phyloP scores from a whole-genome alignment of 2,329 filamentous ascomycete species.

The Calonectria fujianensis region DNA sequence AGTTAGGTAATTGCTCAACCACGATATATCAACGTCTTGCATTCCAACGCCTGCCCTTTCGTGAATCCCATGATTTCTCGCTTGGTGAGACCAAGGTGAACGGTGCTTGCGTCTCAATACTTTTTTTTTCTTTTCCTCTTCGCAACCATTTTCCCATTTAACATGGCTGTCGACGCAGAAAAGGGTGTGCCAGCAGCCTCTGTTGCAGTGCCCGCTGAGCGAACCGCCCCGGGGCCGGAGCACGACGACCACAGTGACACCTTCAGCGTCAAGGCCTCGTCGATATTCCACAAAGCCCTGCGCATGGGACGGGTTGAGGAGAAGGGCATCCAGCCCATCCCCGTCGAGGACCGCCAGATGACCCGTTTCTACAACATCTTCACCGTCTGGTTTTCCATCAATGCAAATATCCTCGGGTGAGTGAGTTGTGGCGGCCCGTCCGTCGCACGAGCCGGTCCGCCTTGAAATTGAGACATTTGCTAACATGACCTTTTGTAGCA shows the following conservation, averaged over 20 bases:
- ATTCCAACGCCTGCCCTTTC: neutral
- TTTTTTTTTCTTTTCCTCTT: neutral
- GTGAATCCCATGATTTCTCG: slow-evolving; percentile 8
- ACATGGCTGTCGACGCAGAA: slow-evolving; percentile 42
- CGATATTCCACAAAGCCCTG: slow-evolving; percentile 58
- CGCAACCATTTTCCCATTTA: neutral
- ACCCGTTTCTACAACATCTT: slow-evolving; percentile 67
- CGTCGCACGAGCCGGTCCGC: slow-evolving; percentile 3
- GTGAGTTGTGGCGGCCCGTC: slow-evolving; percentile 38
- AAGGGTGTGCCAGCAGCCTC: slow-evolving; percentile 34
- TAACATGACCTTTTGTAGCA: slow-evolving; percentile 59
- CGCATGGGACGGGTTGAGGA: slow-evolving; percentile 65
- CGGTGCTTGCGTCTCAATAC: neutral
- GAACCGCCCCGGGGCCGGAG: slow-evolving; percentile 38
- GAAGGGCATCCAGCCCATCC: slow-evolving; percentile 66
- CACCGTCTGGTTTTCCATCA: slow-evolving; percentile 70
- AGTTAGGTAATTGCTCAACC: slow-evolving; percentile 25
- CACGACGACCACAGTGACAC: slow-evolving; percentile 55
- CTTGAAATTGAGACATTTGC: slow-evolving; percentile 12
- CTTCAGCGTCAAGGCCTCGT: slow-evolving; percentile 53
- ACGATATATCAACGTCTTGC: slow-evolving; percentile 27
- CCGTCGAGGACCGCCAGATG: slow-evolving; percentile 63
- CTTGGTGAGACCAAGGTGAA: neutral
- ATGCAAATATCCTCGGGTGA: slow-evolving; percentile 68
- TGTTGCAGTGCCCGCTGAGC: slow-evolving; percentile 41